Evolutionary conservation across 2,329 filamentous ascomycete genomes (phyloP).

Genomic region (Trichoderma brevicompactum): DNA sequence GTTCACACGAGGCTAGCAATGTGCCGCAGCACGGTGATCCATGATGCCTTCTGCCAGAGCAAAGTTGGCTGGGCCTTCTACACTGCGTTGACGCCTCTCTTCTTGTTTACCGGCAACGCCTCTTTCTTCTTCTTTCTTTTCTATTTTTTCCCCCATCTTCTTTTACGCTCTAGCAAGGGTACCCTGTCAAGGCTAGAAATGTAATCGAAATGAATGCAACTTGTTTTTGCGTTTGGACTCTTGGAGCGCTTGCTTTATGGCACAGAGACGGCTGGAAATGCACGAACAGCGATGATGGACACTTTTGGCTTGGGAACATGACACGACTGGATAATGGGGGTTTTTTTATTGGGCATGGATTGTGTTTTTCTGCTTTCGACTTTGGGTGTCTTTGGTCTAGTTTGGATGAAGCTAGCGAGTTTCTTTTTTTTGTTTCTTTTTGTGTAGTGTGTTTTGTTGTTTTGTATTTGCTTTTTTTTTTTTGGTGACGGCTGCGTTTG

Average conservation of each 20-base stretch:
- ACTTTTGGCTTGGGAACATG: not conserved
- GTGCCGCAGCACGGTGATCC: conserved; percentile 1
- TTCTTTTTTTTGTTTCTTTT: not conserved
- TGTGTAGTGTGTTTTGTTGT: not conserved
- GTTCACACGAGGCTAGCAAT: conserved; percentile 20
- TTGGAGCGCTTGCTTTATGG: not conserved
- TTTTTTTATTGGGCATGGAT: not conserved
- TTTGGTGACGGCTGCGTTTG: conserved; percentile 1
- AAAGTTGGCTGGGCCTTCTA: not conserved
- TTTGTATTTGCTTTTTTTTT: not conserved
- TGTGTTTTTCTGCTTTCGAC: not conserved
- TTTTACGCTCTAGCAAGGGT: not conserved
- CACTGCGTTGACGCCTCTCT: not conserved
- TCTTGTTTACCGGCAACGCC: not conserved
- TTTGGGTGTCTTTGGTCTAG: not conserved
- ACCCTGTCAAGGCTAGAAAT: not conserved
- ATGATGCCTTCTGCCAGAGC: not conserved
- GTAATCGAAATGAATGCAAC: not conserved
- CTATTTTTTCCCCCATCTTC: not conserved
- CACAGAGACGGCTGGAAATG: conserved; percentile 1
- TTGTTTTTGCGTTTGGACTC: not conserved
- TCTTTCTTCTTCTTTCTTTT: not conserved
- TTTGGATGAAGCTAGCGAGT: not conserved
- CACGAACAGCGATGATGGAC: conserved; percentile 5
- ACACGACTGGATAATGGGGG: not conserved